Evolutionary conservation across 768 basidiomycete species (phyloP), one percentile per base, ranked within the genome.

Genomic region (Agrocybe praecox): DNA sequence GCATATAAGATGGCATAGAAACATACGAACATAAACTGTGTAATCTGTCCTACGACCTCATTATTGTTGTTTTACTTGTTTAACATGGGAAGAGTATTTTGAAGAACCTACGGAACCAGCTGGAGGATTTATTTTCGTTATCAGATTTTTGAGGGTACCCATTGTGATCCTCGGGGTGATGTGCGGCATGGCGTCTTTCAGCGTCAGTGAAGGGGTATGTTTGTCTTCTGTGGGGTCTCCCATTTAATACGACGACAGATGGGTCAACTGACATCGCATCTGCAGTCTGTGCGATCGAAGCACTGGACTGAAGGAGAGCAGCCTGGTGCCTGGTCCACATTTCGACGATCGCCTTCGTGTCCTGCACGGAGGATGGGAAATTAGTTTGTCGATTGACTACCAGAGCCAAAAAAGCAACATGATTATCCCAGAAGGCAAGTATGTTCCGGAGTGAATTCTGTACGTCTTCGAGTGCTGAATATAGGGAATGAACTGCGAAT

Each of bases 371-470:
- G 24, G 57, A 46, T 17, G 62, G 66, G 42, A 55, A 61, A 32
- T 67, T 64, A 18, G 49, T 64, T 40, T 62, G 62, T 8, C 59
- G 59, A 21, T 61, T 62, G 11, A 65, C 61, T 2, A 64, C 34
- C 32, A 61, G 52, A 14, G 53, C 56, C 9, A 67, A 61, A 29
- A 60, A 61, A 6, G 57, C 52, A 12, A 62, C 56, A 42, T 67
- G 66, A 36, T 57, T 56, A 21, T 64, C 62, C 66, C 66, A 67
- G 47, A 67, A 67, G 8, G 59, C 54, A 22, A 64, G 58, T 15
- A 67, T 46, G 45, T 62, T 57, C 17, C 56, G 49, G 7, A 67
- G 46, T 15, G 59, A 62, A 8, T 56, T 52, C n/a, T 53, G 53
- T 2, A 65, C 47, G 2, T 51, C 58, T 18, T 61, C 59, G 14